These are phyloP conservation scores for Saturnispora mendoncae DNA, from an alignment of 805 yeast species.

Conservation along the genomic window DNA sequence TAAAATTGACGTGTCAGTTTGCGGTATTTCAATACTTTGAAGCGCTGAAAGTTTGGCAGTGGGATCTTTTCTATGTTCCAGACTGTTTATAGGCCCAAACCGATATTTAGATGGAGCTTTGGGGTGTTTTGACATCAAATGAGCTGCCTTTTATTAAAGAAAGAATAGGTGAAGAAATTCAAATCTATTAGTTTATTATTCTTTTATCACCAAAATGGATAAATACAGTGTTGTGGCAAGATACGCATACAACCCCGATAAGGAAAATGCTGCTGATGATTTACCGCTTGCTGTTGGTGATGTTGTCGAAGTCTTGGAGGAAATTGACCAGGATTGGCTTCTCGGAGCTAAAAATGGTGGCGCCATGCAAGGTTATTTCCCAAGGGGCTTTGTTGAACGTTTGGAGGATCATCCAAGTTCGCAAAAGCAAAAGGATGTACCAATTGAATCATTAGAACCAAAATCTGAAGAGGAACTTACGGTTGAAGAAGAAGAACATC, in stretches of 20 bases:
- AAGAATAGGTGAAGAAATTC: neutral
- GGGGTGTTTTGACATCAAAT: slow-evolving; percentile 1
- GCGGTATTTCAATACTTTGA: neutral
- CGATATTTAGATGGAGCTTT: slow-evolving; percentile 3
- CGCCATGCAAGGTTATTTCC: slow-evolving; percentile 67
- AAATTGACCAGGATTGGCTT: slow-evolving; percentile 92
- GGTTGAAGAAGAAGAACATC: neutral
- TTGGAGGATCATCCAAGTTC: slow-evolving; percentile 1
- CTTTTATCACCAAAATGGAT: slow-evolving; percentile 8
- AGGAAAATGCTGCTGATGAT: slow-evolving; percentile 73
- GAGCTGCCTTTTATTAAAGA: neutral
- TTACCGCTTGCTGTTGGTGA: slow-evolving; percentile 62
- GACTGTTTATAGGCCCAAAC: slow-evolving; percentile 4
- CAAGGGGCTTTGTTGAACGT: slow-evolving; percentile 68
- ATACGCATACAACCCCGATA: slow-evolving; percentile 27
- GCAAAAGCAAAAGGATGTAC: neutral
- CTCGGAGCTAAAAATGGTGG: slow-evolving; percentile 49
- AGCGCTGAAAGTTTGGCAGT: neutral
- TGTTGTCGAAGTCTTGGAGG: slow-evolving; percentile 59
- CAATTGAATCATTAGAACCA: too few species aligned
- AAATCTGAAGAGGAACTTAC: neutral
- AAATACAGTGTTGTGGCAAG: slow-evolving; percentile 23
- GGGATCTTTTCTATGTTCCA: neutral
- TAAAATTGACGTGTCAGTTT: slow-evolving; percentile 6
- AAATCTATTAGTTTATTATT: neutral